Conservation (phyloP, 257 asterid species). For the Agastache rugosa region DNA sequence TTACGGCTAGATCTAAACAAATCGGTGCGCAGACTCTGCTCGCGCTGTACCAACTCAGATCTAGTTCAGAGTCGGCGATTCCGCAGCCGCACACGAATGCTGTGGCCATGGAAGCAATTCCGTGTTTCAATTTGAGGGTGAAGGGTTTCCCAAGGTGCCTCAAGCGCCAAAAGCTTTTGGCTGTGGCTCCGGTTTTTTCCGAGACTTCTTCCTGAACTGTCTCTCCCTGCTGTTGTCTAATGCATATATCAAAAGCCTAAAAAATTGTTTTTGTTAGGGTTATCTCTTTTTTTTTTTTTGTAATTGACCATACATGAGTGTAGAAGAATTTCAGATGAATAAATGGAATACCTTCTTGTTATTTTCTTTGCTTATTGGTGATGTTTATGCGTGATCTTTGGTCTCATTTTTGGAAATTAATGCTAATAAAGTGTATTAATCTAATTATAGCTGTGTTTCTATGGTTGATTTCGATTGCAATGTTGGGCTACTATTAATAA, state of each 20-base stretch:
- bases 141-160: conserved; percentile 54
- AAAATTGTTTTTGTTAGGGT: conserved; percentile 24
- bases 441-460: not conserved
- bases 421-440: not conserved
- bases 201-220: conserved; percentile 41
- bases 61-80: conserved; percentile 39
- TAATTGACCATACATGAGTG: conserved; percentile 40
- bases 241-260: conserved; percentile 35
- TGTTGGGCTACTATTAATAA: not conserved
- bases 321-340: conserved; percentile 37
- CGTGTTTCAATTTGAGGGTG: conserved; percentile 58
- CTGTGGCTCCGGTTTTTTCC: conserved; percentile 52
- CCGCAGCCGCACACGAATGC: conserved; percentile 30
- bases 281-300: conserved; percentile 13
- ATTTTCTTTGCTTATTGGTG: not conserved
- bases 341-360: conserved; percentile 5
- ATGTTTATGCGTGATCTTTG: conserved; percentile 4
- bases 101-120: conserved; percentile 50
- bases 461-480: conserved; percentile 8
- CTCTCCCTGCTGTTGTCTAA: not conserved
- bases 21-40: conserved; percentile 46
- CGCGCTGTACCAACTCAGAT: conserved; percentile 50
- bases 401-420: conserved; percentile 11
- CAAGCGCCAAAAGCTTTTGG: conserved; percentile 63
- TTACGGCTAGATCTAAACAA: conserved; percentile 65